Evolutionary conservation across 176 grass and related monocot genomes (phyloP).

Genomic region (Eragrostis nindensis): DNA sequence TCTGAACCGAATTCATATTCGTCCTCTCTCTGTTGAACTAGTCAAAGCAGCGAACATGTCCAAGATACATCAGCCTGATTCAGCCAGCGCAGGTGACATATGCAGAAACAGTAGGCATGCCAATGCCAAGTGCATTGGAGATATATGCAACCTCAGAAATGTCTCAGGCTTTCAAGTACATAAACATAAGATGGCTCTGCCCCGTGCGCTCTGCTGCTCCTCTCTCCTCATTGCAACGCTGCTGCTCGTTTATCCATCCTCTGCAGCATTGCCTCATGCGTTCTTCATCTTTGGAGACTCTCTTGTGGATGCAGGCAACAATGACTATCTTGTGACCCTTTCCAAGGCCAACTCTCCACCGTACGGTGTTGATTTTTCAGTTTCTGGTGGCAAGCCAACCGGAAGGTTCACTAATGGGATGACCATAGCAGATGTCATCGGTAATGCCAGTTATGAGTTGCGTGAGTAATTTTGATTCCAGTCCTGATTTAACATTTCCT

Average conservation of each 20-base stretch:
- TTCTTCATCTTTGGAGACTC: constrained; percentile 96
- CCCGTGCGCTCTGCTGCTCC: constrained; percentile 17
- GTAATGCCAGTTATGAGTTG: constrained; percentile 40
- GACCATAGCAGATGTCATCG: constrained; percentile 81
- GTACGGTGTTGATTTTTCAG: constrained; percentile 76
- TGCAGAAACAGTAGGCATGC: constrained; percentile 11
- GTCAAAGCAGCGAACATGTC: constrained; percentile 40
- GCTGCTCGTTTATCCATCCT: constrained; percentile 45
- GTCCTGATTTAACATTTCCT: neutral
- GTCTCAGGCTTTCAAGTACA: neutral
- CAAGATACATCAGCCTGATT: constrained; percentile 39
- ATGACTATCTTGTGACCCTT: constrained; percentile 82
- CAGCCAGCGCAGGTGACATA: constrained; percentile 17
- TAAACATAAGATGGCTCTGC: constrained; percentile 44
- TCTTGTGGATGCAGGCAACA: constrained; percentile 85
- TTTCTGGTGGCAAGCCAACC: constrained; percentile 73
- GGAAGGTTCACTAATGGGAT: constrained; percentile 93
- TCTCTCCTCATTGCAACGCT: constrained; percentile 26
- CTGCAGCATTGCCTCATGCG: constrained; percentile 41
- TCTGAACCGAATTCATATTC: neutral
- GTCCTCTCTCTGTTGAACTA: constrained; percentile 18
- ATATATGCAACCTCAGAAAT: constrained; percentile 40
- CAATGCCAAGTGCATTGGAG: constrained; percentile 30
- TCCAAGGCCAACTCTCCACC: constrained; percentile 84
- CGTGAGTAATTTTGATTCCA: constrained; percentile 7